A percentile compares a stretch with the other conserved stretches of the same genome.
Evolutionary conservation across 1,139 yeast species (phyloP).

Genomic region (Yamadazyma dushanensis): DNA sequence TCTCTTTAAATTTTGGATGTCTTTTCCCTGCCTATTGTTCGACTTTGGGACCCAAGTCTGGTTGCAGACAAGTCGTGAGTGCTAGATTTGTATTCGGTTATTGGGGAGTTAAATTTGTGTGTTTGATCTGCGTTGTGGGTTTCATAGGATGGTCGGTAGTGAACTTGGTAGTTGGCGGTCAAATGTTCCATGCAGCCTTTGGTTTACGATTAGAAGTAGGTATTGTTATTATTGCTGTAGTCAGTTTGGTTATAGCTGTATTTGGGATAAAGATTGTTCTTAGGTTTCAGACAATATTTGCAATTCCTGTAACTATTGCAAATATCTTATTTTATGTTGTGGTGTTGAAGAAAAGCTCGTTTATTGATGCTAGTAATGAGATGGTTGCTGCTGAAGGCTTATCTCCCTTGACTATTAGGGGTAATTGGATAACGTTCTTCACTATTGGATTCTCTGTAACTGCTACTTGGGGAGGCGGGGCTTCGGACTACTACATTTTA

Average conservation of each 20-base stretch:
- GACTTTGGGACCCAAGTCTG: constrained; percentile 41
- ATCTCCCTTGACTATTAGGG: constrained; percentile 44
- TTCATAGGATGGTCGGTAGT: constrained; percentile 45
- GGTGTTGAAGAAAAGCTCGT: constrained; percentile 53
- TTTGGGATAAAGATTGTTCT: constrained; percentile 53
- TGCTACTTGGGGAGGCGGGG: constrained; percentile 87
- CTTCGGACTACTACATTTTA: constrained; percentile 81
- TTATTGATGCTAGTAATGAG: constrained; percentile 38
- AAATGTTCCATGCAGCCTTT: constrained; percentile 30
- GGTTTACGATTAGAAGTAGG: constrained; percentile 29
- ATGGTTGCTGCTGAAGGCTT: constrained; percentile 21
- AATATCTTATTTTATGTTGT: constrained; percentile 70
- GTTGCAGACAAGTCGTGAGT: constrained; percentile 43
- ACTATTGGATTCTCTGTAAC: constrained; percentile 78
- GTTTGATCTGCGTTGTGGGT: constrained; percentile 36
- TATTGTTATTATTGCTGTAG: constrained; percentile 29
- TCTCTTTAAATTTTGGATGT: constrained; percentile 35
- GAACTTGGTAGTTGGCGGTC: constrained; percentile 41
- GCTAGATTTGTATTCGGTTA: constrained; percentile 41
- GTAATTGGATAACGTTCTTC: constrained; percentile 74
- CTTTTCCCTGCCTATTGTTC: constrained; percentile 41
- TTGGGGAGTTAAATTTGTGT: constrained; percentile 39
- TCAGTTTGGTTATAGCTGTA: constrained; percentile 31
- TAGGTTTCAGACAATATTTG: constrained; percentile 64
- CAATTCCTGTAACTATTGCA: constrained; percentile 69